phyloP scores from a whole-genome alignment of 1,139 yeast species.

The Protomyces inouyei region DNA sequence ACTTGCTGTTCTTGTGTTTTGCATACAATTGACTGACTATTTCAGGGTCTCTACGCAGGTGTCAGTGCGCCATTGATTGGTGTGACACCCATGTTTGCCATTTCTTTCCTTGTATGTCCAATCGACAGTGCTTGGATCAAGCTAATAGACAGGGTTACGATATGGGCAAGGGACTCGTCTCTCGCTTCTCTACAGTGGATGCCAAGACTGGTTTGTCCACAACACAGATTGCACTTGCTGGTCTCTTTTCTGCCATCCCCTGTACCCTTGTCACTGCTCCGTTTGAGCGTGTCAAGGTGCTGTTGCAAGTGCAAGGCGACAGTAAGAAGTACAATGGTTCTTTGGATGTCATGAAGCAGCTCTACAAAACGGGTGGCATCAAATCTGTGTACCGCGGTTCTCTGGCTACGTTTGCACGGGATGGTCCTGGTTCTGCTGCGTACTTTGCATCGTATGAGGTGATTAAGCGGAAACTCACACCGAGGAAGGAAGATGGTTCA shows the following conservation, averaged over 20 bases:
- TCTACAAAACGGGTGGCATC: slow-evolving; percentile 77
- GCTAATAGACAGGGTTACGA: slow-evolving; percentile 61
- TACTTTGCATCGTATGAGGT: slow-evolving; percentile 93
- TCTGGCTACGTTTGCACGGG: slow-evolving; percentile 86
- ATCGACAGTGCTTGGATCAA: slow-evolving; percentile 38
- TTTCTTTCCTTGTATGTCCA: slow-evolving; percentile 70
- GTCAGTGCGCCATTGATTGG: slow-evolving; percentile 87
- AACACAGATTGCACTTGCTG: slow-evolving; percentile 79
- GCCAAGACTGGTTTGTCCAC: slow-evolving; percentile 50
- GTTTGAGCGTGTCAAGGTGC: slow-evolving; percentile 90
- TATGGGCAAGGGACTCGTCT: slow-evolving; percentile 73
- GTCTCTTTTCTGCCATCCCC: slow-evolving; percentile 92
- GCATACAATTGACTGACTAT: not conserved
- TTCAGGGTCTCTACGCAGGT: slow-evolving; percentile 71
- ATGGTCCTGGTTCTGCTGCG: slow-evolving; percentile 97
- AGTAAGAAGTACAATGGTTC: slow-evolving; percentile 47
- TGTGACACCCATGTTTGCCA: slow-evolving; percentile 97
- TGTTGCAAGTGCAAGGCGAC: slow-evolving; percentile 68
- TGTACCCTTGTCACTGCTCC: slow-evolving; percentile 96
- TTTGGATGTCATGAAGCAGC: slow-evolving; percentile 58
- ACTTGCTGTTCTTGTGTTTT: not conserved
- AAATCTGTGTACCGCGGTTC: slow-evolving; percentile 86
- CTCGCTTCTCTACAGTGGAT: slow-evolving; percentile 43
- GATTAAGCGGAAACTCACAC: slow-evolving; percentile 59
- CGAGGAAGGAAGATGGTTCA: slow-evolving; percentile 52